Percentiles rank a stretch among this genome's conserved stretches.
Conservation (phyloP, 116 monocot species). For the Dioscorea cayenensis region DNA sequence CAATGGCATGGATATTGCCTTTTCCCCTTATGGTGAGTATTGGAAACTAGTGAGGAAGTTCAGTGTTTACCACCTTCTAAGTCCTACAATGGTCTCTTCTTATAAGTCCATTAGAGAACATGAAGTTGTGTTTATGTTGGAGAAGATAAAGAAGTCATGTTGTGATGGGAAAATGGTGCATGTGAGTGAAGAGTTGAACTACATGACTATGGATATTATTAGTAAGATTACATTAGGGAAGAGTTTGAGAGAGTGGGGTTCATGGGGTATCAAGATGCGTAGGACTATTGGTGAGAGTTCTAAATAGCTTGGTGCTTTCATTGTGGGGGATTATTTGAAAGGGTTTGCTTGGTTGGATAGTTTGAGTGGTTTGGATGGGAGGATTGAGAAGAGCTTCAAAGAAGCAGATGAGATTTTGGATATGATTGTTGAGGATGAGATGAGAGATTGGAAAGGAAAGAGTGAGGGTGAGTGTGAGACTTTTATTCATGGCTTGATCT, state of each 20-base stretch:
- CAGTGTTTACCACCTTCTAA: background rate
- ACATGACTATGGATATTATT: constrained; percentile 11
- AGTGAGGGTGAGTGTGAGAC: background rate
- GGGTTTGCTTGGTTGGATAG: constrained; percentile 12
- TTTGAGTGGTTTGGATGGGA: constrained; percentile 12
- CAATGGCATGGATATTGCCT: background rate
- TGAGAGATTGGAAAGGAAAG: background rate
- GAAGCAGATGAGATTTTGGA: constrained; percentile 10
- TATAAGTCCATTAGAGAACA: constrained; percentile 3
- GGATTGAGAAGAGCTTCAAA: constrained; percentile 7
- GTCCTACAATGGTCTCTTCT: background rate
- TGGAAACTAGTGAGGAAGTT: constrained; percentile 3
- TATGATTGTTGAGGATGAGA: constrained; percentile 2
- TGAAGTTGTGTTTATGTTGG: constrained; percentile 19
- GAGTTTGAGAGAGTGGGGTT: background rate
- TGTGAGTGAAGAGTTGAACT: constrained; percentile 7
- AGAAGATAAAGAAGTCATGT: background rate
- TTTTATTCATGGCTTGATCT: constrained; percentile 13
- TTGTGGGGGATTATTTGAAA: constrained; percentile 16
- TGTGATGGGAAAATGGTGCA: constrained; percentile 3
- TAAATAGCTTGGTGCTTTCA: background rate
- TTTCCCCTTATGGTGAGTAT: constrained; percentile 1
- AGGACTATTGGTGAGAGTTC: background rate
- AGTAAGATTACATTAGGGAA: constrained; percentile 10
- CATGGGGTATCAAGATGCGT: background rate